Evolutionary conservation across 208 protist species (phyloP).

Genomic region (Angomonas deanei): DNA sequence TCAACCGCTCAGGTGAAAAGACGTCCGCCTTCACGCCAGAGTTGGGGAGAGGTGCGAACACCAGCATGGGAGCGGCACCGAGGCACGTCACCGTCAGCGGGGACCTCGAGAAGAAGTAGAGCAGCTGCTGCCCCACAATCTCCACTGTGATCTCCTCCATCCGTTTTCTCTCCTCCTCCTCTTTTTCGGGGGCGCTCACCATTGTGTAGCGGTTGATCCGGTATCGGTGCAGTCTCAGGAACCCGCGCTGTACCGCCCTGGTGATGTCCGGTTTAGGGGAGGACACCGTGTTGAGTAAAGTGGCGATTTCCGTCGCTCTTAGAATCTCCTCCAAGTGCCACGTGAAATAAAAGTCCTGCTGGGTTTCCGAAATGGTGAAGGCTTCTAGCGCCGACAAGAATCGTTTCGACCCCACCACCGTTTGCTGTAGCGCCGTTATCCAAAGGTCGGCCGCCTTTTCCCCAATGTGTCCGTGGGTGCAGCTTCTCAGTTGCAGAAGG

Average conservation of each 20-base stretch:
- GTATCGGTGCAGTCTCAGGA: neutral
- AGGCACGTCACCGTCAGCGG: neutral
- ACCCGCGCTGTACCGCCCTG: neutral
- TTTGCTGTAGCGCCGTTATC: neutral
- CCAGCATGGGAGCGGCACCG: neutral
- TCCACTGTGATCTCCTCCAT: neutral
- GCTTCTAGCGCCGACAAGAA: constrained; percentile 2
- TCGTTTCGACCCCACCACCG: neutral
- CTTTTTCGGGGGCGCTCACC: neutral
- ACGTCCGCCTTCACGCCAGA: neutral
- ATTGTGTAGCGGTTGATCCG: neutral
- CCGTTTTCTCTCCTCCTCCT: neutral
- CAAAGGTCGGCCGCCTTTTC: neutral
- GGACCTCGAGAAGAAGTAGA: neutral
- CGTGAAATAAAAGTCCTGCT: neutral
- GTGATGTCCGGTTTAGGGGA: neutral
- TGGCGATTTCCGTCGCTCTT: neutral
- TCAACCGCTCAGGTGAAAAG: neutral
- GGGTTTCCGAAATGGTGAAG: neutral
- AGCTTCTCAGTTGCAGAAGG: neutral
- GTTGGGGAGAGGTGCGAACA: neutral
- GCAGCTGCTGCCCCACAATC: neutral
- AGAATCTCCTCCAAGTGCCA: constrained; percentile 2
- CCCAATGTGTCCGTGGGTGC: no score
- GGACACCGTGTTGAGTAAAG: neutral